phyloP scores from a whole-genome alignment of 2,329 filamentous ascomycete genomes.

The Talaromyces sp. region DNA sequence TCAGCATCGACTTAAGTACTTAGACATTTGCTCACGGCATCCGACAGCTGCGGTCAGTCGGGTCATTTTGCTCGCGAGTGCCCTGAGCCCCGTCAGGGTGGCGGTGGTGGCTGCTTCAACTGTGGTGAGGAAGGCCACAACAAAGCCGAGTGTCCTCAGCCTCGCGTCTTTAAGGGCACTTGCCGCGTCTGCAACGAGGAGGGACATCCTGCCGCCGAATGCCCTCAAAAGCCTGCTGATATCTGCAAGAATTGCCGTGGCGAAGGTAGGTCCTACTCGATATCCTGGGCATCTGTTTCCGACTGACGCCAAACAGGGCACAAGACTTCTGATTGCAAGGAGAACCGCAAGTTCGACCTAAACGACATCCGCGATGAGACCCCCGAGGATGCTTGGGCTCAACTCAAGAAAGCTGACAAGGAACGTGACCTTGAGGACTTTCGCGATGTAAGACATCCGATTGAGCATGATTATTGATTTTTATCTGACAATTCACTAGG shows the following conservation, averaged over 20 bases:
- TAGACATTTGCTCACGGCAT: background rate
- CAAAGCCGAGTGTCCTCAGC: slow-evolving; percentile 46
- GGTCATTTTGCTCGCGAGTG: slow-evolving; percentile 45
- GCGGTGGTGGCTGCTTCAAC: slow-evolving; percentile 43
- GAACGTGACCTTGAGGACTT: slow-evolving; percentile 52
- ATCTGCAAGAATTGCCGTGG: slow-evolving; percentile 48
- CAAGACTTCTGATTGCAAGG: slow-evolving; percentile 43
- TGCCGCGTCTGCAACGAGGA: slow-evolving; percentile 47
- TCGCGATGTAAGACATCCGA: slow-evolving; percentile 36
- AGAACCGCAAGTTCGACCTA: slow-evolving; percentile 44
- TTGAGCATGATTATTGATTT: background rate
- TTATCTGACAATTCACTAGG: slow-evolving; percentile 28
- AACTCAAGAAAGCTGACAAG: slow-evolving; percentile 48
- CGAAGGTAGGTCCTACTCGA: slow-evolving; percentile 36
- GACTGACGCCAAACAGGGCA: slow-evolving; percentile 37
- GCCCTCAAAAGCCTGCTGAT: slow-evolving; percentile 42
- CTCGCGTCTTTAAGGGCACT: slow-evolving; percentile 46
- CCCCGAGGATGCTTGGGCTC: slow-evolving; percentile 50
- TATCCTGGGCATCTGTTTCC: background rate
- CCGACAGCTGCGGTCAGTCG: slow-evolving; percentile 32
- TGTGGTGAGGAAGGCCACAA: slow-evolving; percentile 44
- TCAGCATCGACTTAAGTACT: background rate
- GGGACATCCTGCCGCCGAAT: slow-evolving; percentile 45
- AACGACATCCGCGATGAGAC: slow-evolving; percentile 46
- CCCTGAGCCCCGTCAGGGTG: slow-evolving; percentile 38